Evolutionary conservation across 2,329 filamentous ascomycete species (phyloP), one percentile per base, ranked within the genome.

Genomic region (Monosporascus cannonballus): DNA sequence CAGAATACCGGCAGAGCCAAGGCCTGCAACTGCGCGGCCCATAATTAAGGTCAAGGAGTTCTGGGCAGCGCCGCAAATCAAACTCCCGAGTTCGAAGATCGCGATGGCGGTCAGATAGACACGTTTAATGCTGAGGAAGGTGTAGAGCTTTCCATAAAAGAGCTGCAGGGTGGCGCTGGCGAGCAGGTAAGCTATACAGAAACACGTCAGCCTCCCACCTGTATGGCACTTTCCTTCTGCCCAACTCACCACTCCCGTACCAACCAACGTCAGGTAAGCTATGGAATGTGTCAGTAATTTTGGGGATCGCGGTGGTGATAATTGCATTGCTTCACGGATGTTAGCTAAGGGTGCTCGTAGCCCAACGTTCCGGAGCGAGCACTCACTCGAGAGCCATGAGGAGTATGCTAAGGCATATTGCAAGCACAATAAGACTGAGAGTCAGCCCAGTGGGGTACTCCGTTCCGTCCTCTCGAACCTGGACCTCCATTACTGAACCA

Each of bases 201-300:
- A 54, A 34, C 18, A 27, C 20, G 51, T 46, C 51, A 58, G 42
- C 45, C 8, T 42, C 39, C 4, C 7, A 42, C 8, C n/a, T 15
- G 5, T n/a, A 3, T 3, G 15, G 1, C 30, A 34, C 1, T 11
- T 34, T 34, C 30, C 11, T 2, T 34, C 30, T 34, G 39, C 50
- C 37, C 14, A 51, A 51, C 59, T 59, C 56, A 56, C 64, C 59
- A 54, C 69, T 71, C 17, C 73, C 73, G 51, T 78, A 77, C 75
- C 76, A 78, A 42, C 72, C 75, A 8, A 78, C 69, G 53, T 78
- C 75, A 5, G 64, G 58, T 0, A 77, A 64, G 41, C 72, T 69
- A 52, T 74, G 65, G 58, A 74, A 72, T 8, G 64, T 58, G 51
- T 65, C 62, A 1, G 70, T 71, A 50, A 73, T 73, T 24, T 69